Evolutionary conservation across 2,329 filamentous ascomycete species (phyloP).

Genomic region (Cladosporium sp.): DNA sequence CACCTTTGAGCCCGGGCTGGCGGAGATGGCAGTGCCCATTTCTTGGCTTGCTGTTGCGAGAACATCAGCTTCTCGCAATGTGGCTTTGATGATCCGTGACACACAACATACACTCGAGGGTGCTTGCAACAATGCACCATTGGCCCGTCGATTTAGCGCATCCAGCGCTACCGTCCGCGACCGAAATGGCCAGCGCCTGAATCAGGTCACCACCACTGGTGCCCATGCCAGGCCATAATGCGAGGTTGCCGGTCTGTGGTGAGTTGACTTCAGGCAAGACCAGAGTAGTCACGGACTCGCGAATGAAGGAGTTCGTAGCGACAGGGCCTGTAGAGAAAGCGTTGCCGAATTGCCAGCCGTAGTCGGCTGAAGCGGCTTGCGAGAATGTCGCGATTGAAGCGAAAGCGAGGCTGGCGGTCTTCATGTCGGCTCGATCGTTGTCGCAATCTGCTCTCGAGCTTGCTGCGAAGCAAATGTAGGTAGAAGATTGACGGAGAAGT

Average conservation of each 20-base stretch:
- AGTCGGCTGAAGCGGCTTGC: constrained; percentile 5
- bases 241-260: constrained; percentile 35
- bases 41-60: constrained; percentile 14
- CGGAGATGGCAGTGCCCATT: constrained; percentile 14
- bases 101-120: constrained; percentile 27
- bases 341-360: constrained; percentile 16
- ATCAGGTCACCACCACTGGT: constrained; percentile 46
- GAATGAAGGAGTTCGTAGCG: constrained; percentile 38
- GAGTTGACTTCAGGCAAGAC: constrained; percentile 38
- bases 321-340: constrained; percentile 44
- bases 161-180: constrained; percentile 11
- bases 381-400: not conserved
- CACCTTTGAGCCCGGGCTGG: constrained; percentile 29
- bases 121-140: constrained; percentile 46
- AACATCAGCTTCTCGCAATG: not conserved
- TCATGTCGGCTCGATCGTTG: no score
- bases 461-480: no score
- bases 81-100: no score
- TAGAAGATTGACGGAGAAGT: no score
- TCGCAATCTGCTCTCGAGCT: no score
- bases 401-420: not conserved
- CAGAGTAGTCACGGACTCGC: constrained; percentile 42
- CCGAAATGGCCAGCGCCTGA: constrained; percentile 40
- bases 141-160: constrained; percentile 15
- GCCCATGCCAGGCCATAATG: constrained; percentile 49